Percentiles rank a stretch among this genome's conserved stretches.
These are phyloP conservation scores for Penicillium paneum DNA, from an alignment of 2,329 filamentous ascomycete genomes.

Conservation along the genomic window DNA sequence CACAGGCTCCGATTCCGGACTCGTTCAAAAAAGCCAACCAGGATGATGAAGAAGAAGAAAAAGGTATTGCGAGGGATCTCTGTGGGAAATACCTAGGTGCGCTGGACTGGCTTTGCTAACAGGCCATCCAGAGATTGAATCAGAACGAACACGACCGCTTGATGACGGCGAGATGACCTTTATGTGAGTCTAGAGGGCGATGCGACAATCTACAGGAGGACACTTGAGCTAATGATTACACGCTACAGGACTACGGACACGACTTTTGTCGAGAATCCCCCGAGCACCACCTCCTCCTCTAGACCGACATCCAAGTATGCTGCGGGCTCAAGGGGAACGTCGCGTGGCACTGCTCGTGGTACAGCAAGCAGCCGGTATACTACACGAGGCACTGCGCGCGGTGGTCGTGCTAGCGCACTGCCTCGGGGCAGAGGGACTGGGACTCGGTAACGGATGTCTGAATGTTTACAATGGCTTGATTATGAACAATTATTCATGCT, in stretches of 20 bases:
- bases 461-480: background rate
- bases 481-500: background rate
- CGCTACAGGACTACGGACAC: slow-evolving; percentile 76
- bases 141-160: slow-evolving; percentile 33
- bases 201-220: background rate
- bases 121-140: slow-evolving; percentile 32
- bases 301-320: slow-evolving; percentile 42
- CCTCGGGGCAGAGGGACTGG: slow-evolving; percentile 39
- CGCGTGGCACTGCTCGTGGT: slow-evolving; percentile 27
- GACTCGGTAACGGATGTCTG: slow-evolving; percentile 26
- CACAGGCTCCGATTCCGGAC: slow-evolving; percentile 73
- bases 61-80: slow-evolving; percentile 33
- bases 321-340: slow-evolving; percentile 23
- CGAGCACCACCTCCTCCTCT: slow-evolving; percentile 45
- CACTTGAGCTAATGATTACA: background rate
- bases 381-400: slow-evolving; percentile 35
- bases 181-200: slow-evolving; percentile 55
- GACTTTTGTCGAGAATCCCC: slow-evolving; percentile 83
- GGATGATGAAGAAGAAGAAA: slow-evolving; percentile 48
- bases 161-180: slow-evolving; percentile 75
- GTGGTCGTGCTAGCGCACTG: slow-evolving; percentile 37
- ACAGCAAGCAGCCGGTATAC: slow-evolving; percentile 33
- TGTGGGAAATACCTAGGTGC: background rate
- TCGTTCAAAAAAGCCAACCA: slow-evolving; percentile 70
- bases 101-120: slow-evolving; percentile 7